Percentiles rank a stretch among this genome's conserved stretches.
Evolutionary conservation across 371 early-diverging fungal genomes (phyloP).

Genomic region (Apophysomyces variabilis): DNA sequence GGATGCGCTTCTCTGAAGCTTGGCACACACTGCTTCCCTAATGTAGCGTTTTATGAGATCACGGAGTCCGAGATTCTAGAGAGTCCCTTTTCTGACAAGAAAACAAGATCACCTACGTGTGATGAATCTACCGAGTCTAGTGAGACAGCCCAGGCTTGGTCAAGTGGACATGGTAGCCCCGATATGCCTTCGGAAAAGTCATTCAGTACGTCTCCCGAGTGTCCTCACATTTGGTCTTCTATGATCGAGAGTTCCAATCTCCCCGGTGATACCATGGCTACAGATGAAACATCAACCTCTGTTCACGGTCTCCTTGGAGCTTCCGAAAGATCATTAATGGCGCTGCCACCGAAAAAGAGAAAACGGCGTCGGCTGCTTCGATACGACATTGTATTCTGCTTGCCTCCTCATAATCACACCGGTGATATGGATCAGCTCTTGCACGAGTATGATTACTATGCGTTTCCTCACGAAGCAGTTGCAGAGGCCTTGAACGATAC

Average conservation of each 20-base stretch:
- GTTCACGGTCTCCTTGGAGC: neutral
- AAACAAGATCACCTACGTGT: neutral
- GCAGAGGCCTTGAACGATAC: constrained; percentile 41
- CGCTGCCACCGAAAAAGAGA: constrained; percentile 48
- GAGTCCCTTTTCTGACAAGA: constrained; percentile 17
- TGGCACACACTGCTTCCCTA: constrained; percentile 24
- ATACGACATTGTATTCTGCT: constrained; percentile 36
- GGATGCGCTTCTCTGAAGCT: constrained; percentile 35
- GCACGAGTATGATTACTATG: constrained; percentile 23
- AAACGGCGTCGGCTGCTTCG: constrained; percentile 35
- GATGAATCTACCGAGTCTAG: constrained; percentile 4
- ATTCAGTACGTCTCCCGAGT: constrained; percentile 3
- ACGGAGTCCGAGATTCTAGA: constrained; percentile 52
- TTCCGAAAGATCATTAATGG: constrained; percentile 8
- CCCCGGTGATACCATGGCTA: constrained; percentile 1
- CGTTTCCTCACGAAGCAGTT: constrained; percentile 55
- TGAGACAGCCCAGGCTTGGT: neutral
- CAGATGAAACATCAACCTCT: constrained; percentile 8
- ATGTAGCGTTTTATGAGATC: constrained; percentile 43
- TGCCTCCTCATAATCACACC: constrained; percentile 10
- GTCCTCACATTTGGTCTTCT: neutral
- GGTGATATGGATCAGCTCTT: neutral
- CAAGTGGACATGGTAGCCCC: constrained; percentile 4
- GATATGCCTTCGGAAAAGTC: constrained; percentile 5
- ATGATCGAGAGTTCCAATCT: neutral